Evolutionary conservation across 495 filamentous ascomycete genomes (phyloP).

Genomic region (Podospora tetraspora): DNA sequence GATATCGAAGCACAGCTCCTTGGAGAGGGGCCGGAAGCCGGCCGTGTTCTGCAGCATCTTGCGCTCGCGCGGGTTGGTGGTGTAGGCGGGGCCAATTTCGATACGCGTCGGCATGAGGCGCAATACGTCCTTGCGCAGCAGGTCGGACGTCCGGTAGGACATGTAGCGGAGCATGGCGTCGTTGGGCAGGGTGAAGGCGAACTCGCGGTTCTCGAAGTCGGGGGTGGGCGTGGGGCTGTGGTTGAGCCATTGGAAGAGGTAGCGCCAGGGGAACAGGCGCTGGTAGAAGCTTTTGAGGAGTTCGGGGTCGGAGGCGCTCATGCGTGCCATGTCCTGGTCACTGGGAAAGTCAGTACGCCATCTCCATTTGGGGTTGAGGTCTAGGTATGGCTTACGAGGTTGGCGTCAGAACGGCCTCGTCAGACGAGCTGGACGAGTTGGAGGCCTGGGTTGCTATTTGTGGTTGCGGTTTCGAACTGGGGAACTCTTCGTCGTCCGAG

Average conservation of each 20-base stretch:
- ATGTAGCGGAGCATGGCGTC: conserved; percentile 91
- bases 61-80: conserved; percentile 85
- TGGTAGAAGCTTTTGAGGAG: conserved; percentile 90
- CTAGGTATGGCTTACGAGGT: background rate
- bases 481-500: conserved; percentile 72
- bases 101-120: conserved; percentile 85
- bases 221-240: conserved; percentile 78
- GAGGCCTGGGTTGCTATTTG: conserved; percentile 26
- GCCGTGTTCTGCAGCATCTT: conserved; percentile 74
- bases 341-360: conserved; percentile 20
- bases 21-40: conserved; percentile 69
- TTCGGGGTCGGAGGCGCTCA: conserved; percentile 61
- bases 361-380: background rate
- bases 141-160: conserved; percentile 77
- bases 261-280: conserved; percentile 90
- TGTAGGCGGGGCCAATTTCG: conserved; percentile 95
- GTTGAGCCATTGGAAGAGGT: conserved; percentile 97
- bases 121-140: conserved; percentile 89
- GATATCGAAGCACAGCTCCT: conserved; percentile 98
- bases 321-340: conserved; percentile 1
- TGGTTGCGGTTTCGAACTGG: conserved; percentile 39
- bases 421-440: conserved; percentile 29
- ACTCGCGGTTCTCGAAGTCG: conserved; percentile 91
- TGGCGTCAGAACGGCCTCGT: background rate
- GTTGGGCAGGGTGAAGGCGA: conserved; percentile 85